Evolutionary conservation across 2,329 filamentous ascomycete species (phyloP).

Genomic region (Atkinsonella hypoxylon): DNA sequence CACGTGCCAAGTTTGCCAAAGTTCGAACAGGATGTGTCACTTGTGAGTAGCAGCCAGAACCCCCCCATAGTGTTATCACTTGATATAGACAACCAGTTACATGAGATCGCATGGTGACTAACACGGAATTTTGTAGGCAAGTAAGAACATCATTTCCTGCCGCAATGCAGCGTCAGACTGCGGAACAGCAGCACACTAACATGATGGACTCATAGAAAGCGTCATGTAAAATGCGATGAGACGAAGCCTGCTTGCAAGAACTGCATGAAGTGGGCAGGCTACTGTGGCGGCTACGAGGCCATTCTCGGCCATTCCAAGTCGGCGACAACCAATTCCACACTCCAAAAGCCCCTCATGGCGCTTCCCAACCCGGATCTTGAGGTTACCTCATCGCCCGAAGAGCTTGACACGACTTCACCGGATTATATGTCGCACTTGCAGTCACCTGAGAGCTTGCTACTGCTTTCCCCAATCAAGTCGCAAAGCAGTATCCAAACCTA

Average conservation of each 20-base stretch:
- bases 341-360: slow-evolving; percentile 1
- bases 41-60: slow-evolving; percentile 15
- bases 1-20: slow-evolving; percentile 19
- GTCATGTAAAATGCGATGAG: slow-evolving; percentile 26
- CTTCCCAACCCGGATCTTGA: slow-evolving; percentile 4
- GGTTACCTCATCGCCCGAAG: slow-evolving; percentile 5
- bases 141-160: background rate
- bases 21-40: slow-evolving; percentile 20
- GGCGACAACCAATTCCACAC: background rate
- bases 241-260: slow-evolving; percentile 22
- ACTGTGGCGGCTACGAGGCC: slow-evolving; percentile 20
- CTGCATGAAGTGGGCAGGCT: slow-evolving; percentile 24
- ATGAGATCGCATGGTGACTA: background rate
- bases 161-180: background rate
- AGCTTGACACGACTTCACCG: background rate
- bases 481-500: background rate
- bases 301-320: slow-evolving; percentile 1
- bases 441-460: slow-evolving; percentile 1
- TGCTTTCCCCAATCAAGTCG: slow-evolving; percentile 3
- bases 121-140: slow-evolving; percentile 3
- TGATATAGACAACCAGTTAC: background rate
- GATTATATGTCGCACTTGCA: slow-evolving; percentile 5
- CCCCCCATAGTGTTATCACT: too few relatives aligned
- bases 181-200: background rate
- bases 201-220: slow-evolving; percentile 12